phyloP scores from a whole-genome alignment of 1,139 yeast genomes.

The Suhomyces yuchorum region DNA sequence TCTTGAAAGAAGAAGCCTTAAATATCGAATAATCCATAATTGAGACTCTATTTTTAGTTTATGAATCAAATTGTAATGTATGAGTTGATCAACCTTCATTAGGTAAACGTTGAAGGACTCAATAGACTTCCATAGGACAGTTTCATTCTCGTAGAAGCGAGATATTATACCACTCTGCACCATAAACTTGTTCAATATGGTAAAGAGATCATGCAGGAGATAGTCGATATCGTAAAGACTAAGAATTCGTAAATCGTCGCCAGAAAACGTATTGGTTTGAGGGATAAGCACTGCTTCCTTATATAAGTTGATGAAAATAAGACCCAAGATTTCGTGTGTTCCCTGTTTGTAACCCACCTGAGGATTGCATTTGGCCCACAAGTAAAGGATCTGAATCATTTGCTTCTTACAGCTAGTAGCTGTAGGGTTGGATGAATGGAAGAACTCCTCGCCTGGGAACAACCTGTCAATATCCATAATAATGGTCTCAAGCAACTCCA shows the following conservation, averaged over 20 bases:
- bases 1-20: slow-evolving; percentile 56
- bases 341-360: slow-evolving; percentile 68
- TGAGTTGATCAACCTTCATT: slow-evolving; percentile 51
- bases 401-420: slow-evolving; percentile 37
- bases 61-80: slow-evolving; percentile 45
- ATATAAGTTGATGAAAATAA: slow-evolving; percentile 53
- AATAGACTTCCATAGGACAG: slow-evolving; percentile 42
- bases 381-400: slow-evolving; percentile 54
- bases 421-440: slow-evolving; percentile 29
- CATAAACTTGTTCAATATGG: slow-evolving; percentile 47
- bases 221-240: slow-evolving; percentile 42
- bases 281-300: slow-evolving; percentile 43
- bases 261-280: slow-evolving; percentile 34
- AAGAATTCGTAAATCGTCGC: slow-evolving; percentile 38
- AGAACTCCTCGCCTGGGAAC: slow-evolving; percentile 60
- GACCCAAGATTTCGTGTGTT: slow-evolving; percentile 66
- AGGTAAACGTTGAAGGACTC: slow-evolving; percentile 50
- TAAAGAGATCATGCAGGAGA: slow-evolving; percentile 49
- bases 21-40: slow-evolving; percentile 69
- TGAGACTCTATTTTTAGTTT: slow-evolving; percentile 59
- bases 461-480: slow-evolving; percentile 64
- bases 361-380: slow-evolving; percentile 56
- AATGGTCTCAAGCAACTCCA: slow-evolving; percentile 45
- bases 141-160: slow-evolving; percentile 47
- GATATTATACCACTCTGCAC: slow-evolving; percentile 39